Evolutionary conservation across 345 rosid species (phyloP).

Genomic region (Citrus sp.): DNA sequence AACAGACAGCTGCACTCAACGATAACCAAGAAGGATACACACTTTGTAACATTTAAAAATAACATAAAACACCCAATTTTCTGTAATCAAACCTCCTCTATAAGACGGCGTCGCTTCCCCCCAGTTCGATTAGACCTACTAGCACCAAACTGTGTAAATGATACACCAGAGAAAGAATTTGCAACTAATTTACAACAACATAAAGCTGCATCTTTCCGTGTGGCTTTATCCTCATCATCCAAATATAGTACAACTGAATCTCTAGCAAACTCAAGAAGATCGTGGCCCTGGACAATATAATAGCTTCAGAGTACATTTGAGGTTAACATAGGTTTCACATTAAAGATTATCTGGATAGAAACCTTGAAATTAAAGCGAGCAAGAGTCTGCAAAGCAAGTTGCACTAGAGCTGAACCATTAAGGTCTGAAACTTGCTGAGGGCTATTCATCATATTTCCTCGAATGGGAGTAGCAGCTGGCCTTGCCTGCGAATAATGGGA

Average conservation of each 20-base stretch:
- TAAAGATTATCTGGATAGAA: slow-evolving; percentile 9
- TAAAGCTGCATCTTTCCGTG: slow-evolving; percentile 90
- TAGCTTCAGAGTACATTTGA: slow-evolving; percentile 19
- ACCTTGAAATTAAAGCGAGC: slow-evolving; percentile 96
- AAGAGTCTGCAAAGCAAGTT: slow-evolving; percentile 95
- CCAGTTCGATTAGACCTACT: slow-evolving; percentile 73
- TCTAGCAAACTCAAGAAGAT: slow-evolving; percentile 91
- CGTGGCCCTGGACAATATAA: slow-evolving; percentile 54
- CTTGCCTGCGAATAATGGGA: slow-evolving; percentile 64
- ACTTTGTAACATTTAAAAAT: slow-evolving; percentile 1
- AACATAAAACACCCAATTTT: background rate
- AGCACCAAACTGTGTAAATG: slow-evolving; percentile 56
- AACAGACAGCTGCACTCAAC: background rate
- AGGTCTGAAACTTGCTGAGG: slow-evolving; percentile 67
- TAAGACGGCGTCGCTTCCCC: slow-evolving; percentile 72
- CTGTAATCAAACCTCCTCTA: slow-evolving; percentile 69
- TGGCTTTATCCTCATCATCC: slow-evolving; percentile 89
- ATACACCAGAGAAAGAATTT: slow-evolving; percentile 61
- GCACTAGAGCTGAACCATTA: slow-evolving; percentile 70
- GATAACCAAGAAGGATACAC: background rate
- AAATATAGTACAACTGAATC: slow-evolving; percentile 82
- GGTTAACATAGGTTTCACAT: slow-evolving; percentile 2
- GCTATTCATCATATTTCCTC: slow-evolving; percentile 47
- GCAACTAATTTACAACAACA: slow-evolving; percentile 90
- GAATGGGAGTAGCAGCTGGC: slow-evolving; percentile 51